Conservation (phyloP, 441 rosid genomes). For the Adansonia rubrostipa region DNA sequence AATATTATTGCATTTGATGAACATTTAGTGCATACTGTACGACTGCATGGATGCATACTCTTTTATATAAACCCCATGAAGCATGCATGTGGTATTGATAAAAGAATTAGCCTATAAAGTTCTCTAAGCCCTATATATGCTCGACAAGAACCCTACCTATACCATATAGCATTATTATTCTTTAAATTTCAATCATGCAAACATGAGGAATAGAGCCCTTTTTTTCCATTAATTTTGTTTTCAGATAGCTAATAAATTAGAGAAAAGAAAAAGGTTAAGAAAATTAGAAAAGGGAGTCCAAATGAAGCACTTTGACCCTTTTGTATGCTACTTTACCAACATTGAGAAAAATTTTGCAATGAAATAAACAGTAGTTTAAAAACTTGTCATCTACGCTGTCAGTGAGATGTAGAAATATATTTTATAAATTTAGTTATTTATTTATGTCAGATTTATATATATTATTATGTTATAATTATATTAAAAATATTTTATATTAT, state of each 20-base stretch:
- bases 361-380: background rate
- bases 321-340: conserved; percentile 58
- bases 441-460: no score
- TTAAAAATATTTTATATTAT: no score
- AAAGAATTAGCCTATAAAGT: conserved; percentile 17
- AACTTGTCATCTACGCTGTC: no score
- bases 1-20: no score
- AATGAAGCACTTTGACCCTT: conserved; percentile 43
- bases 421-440: background rate
- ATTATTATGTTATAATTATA: no score
- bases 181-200: conserved; percentile 52
- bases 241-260: background rate
- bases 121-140: conserved; percentile 13
- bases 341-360: conserved; percentile 17
- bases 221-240: conserved; percentile 30
- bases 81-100: background rate
- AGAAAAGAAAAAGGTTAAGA: conserved; percentile 29
- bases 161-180: conserved; percentile 17
- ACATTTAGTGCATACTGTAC: background rate
- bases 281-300: conserved; percentile 30
- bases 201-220: conserved; percentile 44
- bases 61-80: conserved; percentile 15
- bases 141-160: conserved; percentile 26
- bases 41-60: conserved; percentile 22
- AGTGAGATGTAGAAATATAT: conserved; percentile 1